Base-by-base conservation (phyloP, 1,284 basidiomycete genomes). In the Cryptococcus wingfieldii region DNA sequence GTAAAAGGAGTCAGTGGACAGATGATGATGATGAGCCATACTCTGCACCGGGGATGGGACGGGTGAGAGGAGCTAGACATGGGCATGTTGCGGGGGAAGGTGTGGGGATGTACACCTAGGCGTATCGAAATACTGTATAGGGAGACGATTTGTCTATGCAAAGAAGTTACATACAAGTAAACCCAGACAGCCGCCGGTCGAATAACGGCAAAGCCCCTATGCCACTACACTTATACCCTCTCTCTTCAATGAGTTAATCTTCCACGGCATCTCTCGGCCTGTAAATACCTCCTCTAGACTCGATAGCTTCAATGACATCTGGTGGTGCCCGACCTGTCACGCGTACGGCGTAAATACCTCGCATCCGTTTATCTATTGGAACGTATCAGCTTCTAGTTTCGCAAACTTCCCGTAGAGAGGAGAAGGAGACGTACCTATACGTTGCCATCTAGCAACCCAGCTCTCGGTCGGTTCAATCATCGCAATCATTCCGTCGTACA, bases 401-500 rank as follows among this genome's bases (percentile, higher is more conserved):
- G 27, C 28, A 16, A 16, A n/a, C 50, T 25, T 18, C 2, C 12
- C 2, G 14, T 2, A 28, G n/a, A 55, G 14, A 9, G n/a, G 54
- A 25, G 19, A 10, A 25, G n/a, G 23, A 6, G 13, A 83, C 88
- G 64, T 63, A 92, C 90, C 84, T 64, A 87, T 90, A 70, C 91
- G 79, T 75, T 95, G 91, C 91, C 91, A 95, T 64, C 88, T 82
- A 14, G 90, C 90, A 10, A 98, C 93, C 95, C 95, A 98, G 76
- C 90, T 94, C 59, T 84, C 83, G 66, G 91, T 87, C 1, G 94
- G 89, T 67, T 91, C 84, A 54, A 94, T 85, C 62, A 94, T 85
- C 5, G 92, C 86, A 65, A 98, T 90, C 50, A 92, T 83, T 18
- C 96, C 96, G 69, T 98, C 95, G 68, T 89, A 98, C 63, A 90